A percentile compares a stretch with the other conserved stretches of the same genome.
Conservation (phyloP, 2,329 filamentous ascomycete species). For the Pseudocercospora fijiensis region DNA sequence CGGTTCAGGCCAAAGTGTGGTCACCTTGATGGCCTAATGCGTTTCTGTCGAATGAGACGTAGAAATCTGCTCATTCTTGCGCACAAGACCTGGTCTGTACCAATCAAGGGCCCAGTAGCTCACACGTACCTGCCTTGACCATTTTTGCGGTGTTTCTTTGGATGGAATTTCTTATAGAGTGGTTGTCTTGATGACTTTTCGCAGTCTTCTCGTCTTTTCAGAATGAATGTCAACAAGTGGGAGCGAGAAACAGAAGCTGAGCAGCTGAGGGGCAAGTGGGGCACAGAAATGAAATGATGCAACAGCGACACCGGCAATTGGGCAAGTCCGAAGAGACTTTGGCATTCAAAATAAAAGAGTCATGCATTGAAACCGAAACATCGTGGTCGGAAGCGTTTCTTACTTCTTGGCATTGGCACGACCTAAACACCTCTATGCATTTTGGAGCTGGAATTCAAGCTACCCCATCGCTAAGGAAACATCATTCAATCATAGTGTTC, state of each 20-base stretch:
- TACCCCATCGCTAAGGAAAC: constrained; percentile 9
- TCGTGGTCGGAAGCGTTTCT: not conserved
- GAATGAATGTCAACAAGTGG: not conserved
- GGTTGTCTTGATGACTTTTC: constrained; percentile 15
- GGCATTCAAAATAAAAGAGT: not conserved
- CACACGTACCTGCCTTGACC: constrained; percentile 90
- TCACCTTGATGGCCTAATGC: constrained; percentile 28
- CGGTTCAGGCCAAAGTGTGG: not conserved
- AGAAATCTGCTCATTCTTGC: constrained; percentile 39
- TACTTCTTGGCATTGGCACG: not conserved
- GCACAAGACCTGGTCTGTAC: constrained; percentile 40
- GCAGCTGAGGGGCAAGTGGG: not conserved
- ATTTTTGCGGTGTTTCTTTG: constrained; percentile 69
- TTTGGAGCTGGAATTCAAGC: constrained; percentile 12
- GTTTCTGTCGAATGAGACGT: constrained; percentile 21
- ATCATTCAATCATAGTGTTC: constrained; percentile 6
- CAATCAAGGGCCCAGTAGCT: constrained; percentile 17
- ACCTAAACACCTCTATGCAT: constrained; percentile 4
- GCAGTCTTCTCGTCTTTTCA: constrained; percentile 8
- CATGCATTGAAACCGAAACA: not conserved
- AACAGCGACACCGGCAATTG: not conserved
- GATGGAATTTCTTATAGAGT: constrained; percentile 27
- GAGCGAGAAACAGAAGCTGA: not conserved
- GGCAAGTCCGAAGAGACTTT: not conserved
- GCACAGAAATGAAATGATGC: constrained; percentile 1